phyloP scores from a whole-genome alignment of 2,329 filamentous ascomycete genomes.

The Paecilomyces variotii region DNA sequence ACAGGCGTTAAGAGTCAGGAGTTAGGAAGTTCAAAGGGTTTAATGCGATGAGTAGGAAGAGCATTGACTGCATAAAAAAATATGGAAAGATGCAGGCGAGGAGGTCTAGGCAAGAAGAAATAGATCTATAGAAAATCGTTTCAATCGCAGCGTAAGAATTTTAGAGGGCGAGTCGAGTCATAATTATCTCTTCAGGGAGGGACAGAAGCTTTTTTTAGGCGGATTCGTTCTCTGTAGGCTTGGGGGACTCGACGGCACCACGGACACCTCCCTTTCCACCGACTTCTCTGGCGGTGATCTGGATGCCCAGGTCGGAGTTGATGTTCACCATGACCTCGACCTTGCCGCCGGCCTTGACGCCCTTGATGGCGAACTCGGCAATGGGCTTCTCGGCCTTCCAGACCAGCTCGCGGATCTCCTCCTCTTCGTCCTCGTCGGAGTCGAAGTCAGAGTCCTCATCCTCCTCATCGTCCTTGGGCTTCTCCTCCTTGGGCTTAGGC shows the following conservation, averaged over 20 bases:
- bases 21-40: background rate
- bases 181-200: background rate
- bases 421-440: slow-evolving; percentile 59
- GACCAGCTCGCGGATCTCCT: slow-evolving; percentile 81
- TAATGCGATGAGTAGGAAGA: background rate
- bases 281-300: slow-evolving; percentile 74
- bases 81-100: background rate
- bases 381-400: slow-evolving; percentile 82
- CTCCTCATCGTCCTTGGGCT: slow-evolving; percentile 50
- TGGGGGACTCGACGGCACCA: slow-evolving; percentile 45
- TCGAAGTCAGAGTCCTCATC: slow-evolving; percentile 56
- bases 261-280: slow-evolving; percentile 79
- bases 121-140: background rate
- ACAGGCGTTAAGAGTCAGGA: background rate
- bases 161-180: background rate
- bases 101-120: background rate
- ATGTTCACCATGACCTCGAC: slow-evolving; percentile 93
- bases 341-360: slow-evolving; percentile 79
- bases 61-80: slow-evolving; percentile 8
- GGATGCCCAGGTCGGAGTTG: slow-evolving; percentile 67
- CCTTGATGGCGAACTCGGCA: slow-evolving; percentile 77
- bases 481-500: slow-evolving; percentile 59
- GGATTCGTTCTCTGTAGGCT: slow-evolving; percentile 26
- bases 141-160: background rate
- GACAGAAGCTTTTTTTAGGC: slow-evolving; percentile 8